Percentiles rank a stretch among this genome's conserved stretches.
Evolutionary conservation across 495 filamentous ascomycete genomes (phyloP).

Genomic region (Xylaria nigripes): DNA sequence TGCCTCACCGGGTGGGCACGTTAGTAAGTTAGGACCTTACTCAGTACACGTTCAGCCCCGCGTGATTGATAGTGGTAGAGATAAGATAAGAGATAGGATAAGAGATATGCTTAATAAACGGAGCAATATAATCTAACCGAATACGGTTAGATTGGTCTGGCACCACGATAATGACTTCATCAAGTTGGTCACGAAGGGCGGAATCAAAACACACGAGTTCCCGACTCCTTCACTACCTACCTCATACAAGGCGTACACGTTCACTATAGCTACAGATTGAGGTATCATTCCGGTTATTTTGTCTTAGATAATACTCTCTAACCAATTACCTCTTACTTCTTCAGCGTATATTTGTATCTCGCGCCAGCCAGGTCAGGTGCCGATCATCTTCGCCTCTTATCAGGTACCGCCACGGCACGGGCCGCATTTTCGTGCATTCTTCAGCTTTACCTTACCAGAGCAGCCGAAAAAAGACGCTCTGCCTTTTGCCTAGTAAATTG

Average conservation of each 20-base stretch:
- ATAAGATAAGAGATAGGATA: background rate
- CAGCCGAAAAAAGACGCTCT: background rate
- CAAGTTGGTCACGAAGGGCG: no score
- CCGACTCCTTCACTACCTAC: no score
- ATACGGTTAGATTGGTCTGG: slow-evolving; percentile 1
- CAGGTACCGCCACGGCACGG: background rate
- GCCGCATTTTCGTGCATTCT: background rate
- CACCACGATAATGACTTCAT: slow-evolving; percentile 11
- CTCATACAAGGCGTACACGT: no score
- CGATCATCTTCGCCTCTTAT: background rate
- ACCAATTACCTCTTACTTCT: no score
- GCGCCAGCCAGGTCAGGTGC: background rate
- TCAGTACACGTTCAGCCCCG: no score
- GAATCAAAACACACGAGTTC: no score
- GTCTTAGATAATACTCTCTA: no score
- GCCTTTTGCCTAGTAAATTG: background rate
- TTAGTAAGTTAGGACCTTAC: no score
- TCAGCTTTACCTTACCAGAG: background rate
- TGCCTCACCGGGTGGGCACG: no score
- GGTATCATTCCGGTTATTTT: no score
- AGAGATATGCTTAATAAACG: slow-evolving; percentile 1
- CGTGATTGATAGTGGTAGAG: no score
- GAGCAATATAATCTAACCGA: background rate
- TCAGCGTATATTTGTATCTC: background rate
- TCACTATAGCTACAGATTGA: no score